These are phyloP conservation scores for Tephrocybe sp. DNA, from an alignment of 768 basidiomycete species.

Conservation along the genomic window DNA sequence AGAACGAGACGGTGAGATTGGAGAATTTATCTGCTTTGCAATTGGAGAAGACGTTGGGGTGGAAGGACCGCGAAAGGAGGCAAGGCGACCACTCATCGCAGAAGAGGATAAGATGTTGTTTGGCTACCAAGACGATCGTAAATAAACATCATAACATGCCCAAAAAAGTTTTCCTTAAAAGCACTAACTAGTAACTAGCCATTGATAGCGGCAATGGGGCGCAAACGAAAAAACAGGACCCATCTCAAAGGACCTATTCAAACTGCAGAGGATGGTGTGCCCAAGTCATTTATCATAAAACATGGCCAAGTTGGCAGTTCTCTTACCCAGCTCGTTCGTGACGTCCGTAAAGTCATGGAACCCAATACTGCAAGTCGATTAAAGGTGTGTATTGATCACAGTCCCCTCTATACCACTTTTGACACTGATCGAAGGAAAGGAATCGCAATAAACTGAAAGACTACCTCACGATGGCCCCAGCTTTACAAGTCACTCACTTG, in stretches of 20 bases:
- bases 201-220: conserved; percentile 49
- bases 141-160: conserved; percentile 10
- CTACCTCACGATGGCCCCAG: conserved; percentile 88
- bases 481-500: conserved; percentile 88
- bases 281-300: conserved; percentile 96
- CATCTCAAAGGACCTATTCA: conserved; percentile 63
- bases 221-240: conserved; percentile 75
- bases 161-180: conserved; percentile 11
- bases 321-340: conserved; percentile 84
- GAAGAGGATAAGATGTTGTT: conserved; percentile 16
- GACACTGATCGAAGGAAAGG: conserved; percentile 63
- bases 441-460: conserved; percentile 89
- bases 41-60: conserved; percentile 70
- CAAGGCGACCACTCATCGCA: conserved; percentile 43
- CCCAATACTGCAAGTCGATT: conserved; percentile 94
- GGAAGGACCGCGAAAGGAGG: conserved; percentile 80
- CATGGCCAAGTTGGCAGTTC: conserved; percentile 91
- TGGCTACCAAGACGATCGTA: conserved; percentile 15
- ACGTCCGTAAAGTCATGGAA: conserved; percentile 95
- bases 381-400: conserved; percentile 46
- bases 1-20: conserved; percentile 45
- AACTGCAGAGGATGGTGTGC: conserved; percentile 35
- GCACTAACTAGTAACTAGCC: background rate
- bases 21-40: conserved; percentile 34
- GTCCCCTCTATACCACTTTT: background rate